Conservation (phyloP, 352 stramenopile species). For the Elongisporangium undulatum region DNA sequence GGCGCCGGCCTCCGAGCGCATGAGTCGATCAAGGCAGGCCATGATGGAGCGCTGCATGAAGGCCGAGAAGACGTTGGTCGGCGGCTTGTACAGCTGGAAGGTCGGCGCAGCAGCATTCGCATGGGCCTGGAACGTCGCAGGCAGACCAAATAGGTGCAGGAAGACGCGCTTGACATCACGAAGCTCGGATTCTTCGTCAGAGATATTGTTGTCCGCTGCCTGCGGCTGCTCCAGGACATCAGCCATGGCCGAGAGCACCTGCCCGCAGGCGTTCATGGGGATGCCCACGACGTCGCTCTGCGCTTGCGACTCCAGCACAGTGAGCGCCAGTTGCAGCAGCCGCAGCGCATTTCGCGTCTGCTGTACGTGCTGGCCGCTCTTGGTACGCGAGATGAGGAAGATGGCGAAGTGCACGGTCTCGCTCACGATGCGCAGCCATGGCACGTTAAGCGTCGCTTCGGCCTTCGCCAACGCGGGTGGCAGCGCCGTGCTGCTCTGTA, state of each 20-base stretch:
- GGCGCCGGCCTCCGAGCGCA: conserved; percentile 6
- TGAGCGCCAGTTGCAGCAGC: conserved; percentile 52
- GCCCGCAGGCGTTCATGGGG: conserved; percentile 67
- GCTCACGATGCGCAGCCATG: conserved; percentile 47
- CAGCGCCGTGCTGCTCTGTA: conserved; percentile 1
- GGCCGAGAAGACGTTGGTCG: conserved; percentile 68
- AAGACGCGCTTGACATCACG: conserved; percentile 60
- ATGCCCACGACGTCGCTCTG: conserved; percentile 23
- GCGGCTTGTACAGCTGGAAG: conserved; percentile 79
- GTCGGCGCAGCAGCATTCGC: conserved; percentile 16
- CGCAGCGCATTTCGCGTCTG: conserved; percentile 41
- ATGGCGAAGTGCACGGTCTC: conserved; percentile 69
- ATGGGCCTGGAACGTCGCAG: conserved; percentile 3
- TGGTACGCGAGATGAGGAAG: conserved; percentile 56
- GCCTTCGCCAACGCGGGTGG: conserved; percentile 17
- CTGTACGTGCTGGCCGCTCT: conserved; percentile 21
- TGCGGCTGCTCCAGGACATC: conserved; percentile 44
- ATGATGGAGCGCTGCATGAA: conserved; percentile 61
- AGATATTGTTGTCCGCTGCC: conserved; percentile 1
- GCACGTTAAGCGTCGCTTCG: conserved; percentile 49
- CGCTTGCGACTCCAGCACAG: conserved; percentile 25
- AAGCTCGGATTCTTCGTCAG: conserved; percentile 19
- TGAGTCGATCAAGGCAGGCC: conserved; percentile 16
- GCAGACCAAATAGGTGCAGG: conserved; percentile 60
- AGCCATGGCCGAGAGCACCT: conserved; percentile 60